Evolutionary conservation across 2,329 filamentous ascomycete genomes (phyloP).

Genomic region (Diatrype stigma): DNA sequence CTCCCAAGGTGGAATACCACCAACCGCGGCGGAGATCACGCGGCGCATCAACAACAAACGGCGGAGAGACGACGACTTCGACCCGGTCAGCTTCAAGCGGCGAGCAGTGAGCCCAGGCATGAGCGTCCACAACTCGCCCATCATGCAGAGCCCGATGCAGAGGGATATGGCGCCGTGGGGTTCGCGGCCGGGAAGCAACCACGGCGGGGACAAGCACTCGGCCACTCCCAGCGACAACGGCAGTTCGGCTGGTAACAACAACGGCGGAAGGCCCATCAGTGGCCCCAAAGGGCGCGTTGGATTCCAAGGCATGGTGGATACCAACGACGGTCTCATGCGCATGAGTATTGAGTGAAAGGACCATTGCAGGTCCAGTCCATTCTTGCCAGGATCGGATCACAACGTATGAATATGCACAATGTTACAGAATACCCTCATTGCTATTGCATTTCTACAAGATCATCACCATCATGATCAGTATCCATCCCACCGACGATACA

Average conservation of each 20-base stretch:
- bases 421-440: too few species aligned
- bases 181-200: conserved; percentile 60
- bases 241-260: conserved; percentile 29
- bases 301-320: conserved; percentile 90
- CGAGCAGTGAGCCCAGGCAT: conserved; percentile 88
- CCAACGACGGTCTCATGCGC: conserved; percentile 92
- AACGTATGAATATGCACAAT: too few species aligned
- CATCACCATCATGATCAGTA: too few species aligned
- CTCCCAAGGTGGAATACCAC: conserved; percentile 38
- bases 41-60: conserved; percentile 77
- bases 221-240: conserved; percentile 49
- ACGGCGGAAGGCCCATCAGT: conserved; percentile 41
- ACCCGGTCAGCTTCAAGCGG: conserved; percentile 82
- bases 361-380: too few species aligned
- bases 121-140: conserved; percentile 84
- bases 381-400: neutral
- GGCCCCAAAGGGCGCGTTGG: conserved; percentile 62
- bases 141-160: conserved; percentile 79
- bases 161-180: conserved; percentile 68
- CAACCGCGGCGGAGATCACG: conserved; percentile 69
- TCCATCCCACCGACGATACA: too few species aligned
- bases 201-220: conserved; percentile 44
- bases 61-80: conserved; percentile 86
- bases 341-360: conserved; percentile 79
- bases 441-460: too few species aligned